Percentiles rank a stretch among this genome's conserved stretches.
Evolutionary conservation across 345 rosid species (phyloP).

Genomic region (Brassica nigra): DNA sequence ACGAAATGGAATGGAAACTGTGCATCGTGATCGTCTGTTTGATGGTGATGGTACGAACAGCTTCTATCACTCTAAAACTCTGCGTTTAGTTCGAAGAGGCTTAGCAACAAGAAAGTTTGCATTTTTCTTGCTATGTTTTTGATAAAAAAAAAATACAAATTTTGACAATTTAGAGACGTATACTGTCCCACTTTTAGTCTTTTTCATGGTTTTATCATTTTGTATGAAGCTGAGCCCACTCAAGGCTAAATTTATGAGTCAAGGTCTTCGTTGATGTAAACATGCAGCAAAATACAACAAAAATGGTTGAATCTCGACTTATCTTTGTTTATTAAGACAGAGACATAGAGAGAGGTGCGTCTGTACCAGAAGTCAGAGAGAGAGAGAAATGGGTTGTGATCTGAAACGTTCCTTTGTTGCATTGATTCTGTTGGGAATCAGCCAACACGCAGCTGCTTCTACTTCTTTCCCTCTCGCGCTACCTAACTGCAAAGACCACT

Average conservation of each 20-base stretch:
- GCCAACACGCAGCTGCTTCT: not conserved
- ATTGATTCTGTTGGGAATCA: not conserved
- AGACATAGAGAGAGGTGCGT: not conserved
- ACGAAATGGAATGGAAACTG: not conserved
- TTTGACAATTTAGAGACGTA: not conserved
- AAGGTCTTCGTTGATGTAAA: not conserved
- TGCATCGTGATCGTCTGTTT: not conserved
- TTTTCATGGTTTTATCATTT: not conserved
- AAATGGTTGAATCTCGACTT: not conserved
- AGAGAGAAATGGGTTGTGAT: slow-evolving; percentile 2
- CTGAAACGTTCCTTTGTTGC: slow-evolving; percentile 2
- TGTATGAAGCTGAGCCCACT: not conserved
- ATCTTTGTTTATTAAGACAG: not conserved
- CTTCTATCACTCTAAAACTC: not conserved
- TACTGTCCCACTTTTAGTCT: not conserved
- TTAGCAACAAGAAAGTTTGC: not conserved
- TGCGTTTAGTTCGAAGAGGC: not conserved
- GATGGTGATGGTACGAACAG: not conserved
- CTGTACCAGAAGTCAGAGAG: not conserved
- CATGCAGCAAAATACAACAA: not conserved
- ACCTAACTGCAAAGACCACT: slow-evolving; percentile 36
- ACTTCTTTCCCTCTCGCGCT: not conserved
- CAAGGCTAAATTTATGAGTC: not conserved
- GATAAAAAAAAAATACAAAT: not conserved
- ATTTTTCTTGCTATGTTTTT: not conserved